These are phyloP conservation scores for Termitomyces heimii DNA, from an alignment of 768 basidiomycete species.

Conservation along the genomic window DNA sequence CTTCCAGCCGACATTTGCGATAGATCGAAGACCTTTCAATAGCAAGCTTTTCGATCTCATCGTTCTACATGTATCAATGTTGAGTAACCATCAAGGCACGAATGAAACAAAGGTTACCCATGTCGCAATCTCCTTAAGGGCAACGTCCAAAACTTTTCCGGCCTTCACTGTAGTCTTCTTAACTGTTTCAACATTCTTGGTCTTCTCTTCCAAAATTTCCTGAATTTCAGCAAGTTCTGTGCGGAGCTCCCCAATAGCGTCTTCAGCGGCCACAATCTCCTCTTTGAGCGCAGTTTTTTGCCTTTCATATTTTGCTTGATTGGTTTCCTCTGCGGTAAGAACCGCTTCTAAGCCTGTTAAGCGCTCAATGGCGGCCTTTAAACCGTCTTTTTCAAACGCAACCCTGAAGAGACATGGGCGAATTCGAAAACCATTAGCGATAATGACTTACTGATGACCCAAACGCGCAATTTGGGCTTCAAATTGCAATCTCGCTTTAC, in stretches of 20 bases:
- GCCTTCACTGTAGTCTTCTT: constrained; percentile 69
- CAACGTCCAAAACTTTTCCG: constrained; percentile 75
- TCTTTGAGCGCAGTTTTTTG: constrained; percentile 48
- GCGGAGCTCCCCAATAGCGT: constrained; percentile 47
- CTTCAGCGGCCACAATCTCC: constrained; percentile 56
- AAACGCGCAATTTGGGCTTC: constrained; percentile 84
- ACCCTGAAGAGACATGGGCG: constrained; percentile 37
- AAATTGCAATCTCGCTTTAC: constrained; percentile 74
- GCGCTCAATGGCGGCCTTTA: constrained; percentile 60
- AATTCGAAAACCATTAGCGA: background rate
- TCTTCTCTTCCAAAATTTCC: constrained; percentile 66
- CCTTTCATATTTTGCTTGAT: constrained; percentile 46
- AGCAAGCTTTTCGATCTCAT: constrained; percentile 85
- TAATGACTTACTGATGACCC: constrained; percentile 65
- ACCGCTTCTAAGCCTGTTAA: constrained; percentile 47
- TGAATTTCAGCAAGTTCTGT: constrained; percentile 58
- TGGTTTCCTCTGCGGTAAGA: constrained; percentile 45
- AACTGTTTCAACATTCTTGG: constrained; percentile 65
- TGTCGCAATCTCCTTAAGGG: constrained; percentile 82
- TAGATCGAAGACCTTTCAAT: constrained; percentile 85
- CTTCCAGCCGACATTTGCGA: constrained; percentile 90
- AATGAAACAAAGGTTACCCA: constrained; percentile 41
- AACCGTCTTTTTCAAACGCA: constrained; percentile 77
- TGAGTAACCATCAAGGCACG: background rate
- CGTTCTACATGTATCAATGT: constrained; percentile 28